Conservation (phyloP, 441 rosid species). For the Gossypium trilobum region DNA sequence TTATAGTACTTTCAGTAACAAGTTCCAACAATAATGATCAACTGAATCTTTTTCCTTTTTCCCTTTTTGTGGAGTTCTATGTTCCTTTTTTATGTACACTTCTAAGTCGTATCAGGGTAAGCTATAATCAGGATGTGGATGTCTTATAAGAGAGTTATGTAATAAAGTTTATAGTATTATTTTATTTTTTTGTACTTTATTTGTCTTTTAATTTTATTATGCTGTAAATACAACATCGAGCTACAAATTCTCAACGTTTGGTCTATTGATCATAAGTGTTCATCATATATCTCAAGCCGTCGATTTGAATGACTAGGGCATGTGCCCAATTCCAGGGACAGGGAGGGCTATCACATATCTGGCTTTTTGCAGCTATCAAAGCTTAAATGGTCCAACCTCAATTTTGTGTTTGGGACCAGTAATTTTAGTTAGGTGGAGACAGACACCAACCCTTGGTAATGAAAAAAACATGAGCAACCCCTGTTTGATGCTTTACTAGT, state of each 20-base stretch:
- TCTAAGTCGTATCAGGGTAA: not conserved
- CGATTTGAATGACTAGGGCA: not conserved
- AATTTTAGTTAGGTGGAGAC: not conserved
- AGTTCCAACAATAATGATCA: conserved; percentile 3
- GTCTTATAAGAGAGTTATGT: conserved; percentile 5
- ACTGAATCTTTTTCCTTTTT: not conserved
- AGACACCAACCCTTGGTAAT: not conserved
- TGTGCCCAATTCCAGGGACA: not conserved
- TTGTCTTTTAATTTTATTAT: not conserved
- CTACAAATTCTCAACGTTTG: too few species aligned
- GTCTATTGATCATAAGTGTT: too few species aligned
- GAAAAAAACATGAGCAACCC: not conserved
- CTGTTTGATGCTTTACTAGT: not conserved
- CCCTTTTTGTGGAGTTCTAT: not conserved
- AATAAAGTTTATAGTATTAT: conserved; percentile 9
- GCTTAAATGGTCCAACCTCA: not conserved
- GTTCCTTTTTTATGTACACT: not conserved
- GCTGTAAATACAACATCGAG: not conserved
- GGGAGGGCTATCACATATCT: not conserved
- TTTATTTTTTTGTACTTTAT: not conserved
- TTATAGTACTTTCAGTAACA: not conserved
- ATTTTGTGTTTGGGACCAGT: not conserved
- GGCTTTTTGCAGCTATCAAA: not conserved
- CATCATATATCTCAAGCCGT: too few species aligned
- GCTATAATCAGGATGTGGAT: conserved; percentile 10